phyloP scores from a whole-genome alignment of 345 rosid species.

The Turnera subulata region DNA sequence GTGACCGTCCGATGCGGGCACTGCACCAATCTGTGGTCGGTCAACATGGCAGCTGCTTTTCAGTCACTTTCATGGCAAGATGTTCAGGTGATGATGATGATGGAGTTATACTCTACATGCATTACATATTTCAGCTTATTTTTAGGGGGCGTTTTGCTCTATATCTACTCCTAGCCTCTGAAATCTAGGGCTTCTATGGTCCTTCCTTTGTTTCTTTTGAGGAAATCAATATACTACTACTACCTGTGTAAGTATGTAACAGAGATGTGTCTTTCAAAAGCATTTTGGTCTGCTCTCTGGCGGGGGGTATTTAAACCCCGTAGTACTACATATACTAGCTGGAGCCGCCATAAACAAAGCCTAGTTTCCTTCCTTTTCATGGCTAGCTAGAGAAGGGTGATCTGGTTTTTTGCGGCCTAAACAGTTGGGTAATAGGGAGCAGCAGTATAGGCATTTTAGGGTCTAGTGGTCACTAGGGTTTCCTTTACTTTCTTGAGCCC shows the following conservation, averaged over 20 bases:
- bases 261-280: slow-evolving; percentile 29
- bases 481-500: slow-evolving; percentile 7
- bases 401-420: slow-evolving; percentile 14
- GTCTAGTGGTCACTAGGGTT: slow-evolving; percentile 11
- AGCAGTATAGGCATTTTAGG: slow-evolving; percentile 6
- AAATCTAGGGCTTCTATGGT: slow-evolving; percentile 38
- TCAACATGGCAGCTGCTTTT: slow-evolving; percentile 91
- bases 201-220: slow-evolving; percentile 15
- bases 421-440: no score
- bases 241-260: not conserved
- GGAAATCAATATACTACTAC: slow-evolving; percentile 11
- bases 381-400: slow-evolving; percentile 31
- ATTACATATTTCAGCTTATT: slow-evolving; percentile 1
- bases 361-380: slow-evolving; percentile 22
- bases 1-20: slow-evolving; percentile 98
- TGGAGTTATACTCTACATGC: not conserved
- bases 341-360: slow-evolving; percentile 40
- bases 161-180: slow-evolving; percentile 26
- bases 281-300: slow-evolving; percentile 13
- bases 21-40: slow-evolving; percentile 95
- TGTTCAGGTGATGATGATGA: slow-evolving; percentile 43
- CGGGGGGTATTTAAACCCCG: not conserved
- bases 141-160: slow-evolving; percentile 12
- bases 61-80: slow-evolving; percentile 81
- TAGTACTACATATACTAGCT: not conserved